Conservation (phyloP, 2,329 filamentous ascomycete species). For the Botrytis paeoniae region DNA sequence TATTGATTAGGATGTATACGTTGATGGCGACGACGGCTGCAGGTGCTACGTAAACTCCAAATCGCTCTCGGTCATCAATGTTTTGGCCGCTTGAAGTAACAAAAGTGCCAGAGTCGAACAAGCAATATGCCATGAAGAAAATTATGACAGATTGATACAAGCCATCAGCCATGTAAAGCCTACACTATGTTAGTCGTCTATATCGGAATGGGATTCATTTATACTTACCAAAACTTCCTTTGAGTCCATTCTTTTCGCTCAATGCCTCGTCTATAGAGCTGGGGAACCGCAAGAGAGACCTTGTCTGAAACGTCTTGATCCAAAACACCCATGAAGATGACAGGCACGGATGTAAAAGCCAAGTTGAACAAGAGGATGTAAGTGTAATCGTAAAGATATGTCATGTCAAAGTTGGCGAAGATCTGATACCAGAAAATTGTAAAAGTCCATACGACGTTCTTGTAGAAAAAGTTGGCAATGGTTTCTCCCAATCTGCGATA, state of each 20-base stretch:
- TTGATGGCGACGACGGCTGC: conserved; percentile 88
- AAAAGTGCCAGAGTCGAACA: conserved; percentile 68
- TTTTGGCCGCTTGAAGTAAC: conserved; percentile 70
- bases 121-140: conserved; percentile 87
- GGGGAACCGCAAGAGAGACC: conserved; percentile 89
- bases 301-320: conserved; percentile 96
- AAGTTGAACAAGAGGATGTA: conserved; percentile 97
- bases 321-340: conserved; percentile 92
- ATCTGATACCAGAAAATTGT: conserved; percentile 97
- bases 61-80: conserved; percentile 74
- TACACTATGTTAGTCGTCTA: conserved; percentile 38
- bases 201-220: not conserved
- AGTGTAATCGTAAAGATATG: conserved; percentile 95
- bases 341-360: conserved; percentile 91
- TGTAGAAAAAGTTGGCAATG: conserved; percentile 99
- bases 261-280: conserved; percentile 93
- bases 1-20: conserved; percentile 91
- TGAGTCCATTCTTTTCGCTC: conserved; percentile 97
- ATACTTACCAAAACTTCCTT: conserved; percentile 87
- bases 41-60: conserved; percentile 84
- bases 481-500: conserved; percentile 89
- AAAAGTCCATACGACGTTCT: conserved; percentile 98
- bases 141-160: conserved; percentile 91
- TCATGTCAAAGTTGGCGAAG: conserved; percentile 92
- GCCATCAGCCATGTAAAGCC: conserved; percentile 92